phyloP scores from a whole-genome alignment of 1,139 yeast genomes.

The Blastobotrys ciferrii region DNA sequence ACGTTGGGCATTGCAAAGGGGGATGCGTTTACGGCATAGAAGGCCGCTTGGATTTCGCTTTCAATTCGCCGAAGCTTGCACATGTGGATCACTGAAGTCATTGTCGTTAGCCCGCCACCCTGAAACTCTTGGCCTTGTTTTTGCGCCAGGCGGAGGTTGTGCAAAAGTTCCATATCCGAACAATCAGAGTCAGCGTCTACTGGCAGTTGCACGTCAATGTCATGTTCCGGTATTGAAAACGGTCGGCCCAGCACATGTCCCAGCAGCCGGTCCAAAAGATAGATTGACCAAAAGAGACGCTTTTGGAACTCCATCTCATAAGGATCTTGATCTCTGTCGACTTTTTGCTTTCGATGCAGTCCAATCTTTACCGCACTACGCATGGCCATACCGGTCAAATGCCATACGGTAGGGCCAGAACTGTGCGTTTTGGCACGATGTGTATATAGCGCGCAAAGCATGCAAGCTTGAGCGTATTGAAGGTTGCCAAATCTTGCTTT shows the following conservation, averaged over 20 bases:
- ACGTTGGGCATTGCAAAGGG: slow-evolving; percentile 1
- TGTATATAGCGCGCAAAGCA: slow-evolving; percentile 16
- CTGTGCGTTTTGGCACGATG: slow-evolving; percentile 15
- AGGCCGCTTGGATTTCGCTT: slow-evolving; percentile 14
- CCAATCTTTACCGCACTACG: slow-evolving; percentile 25
- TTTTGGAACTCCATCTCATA: slow-evolving; percentile 23
- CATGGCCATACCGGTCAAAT: slow-evolving; percentile 22
- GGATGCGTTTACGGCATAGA: slow-evolving; percentile 14
- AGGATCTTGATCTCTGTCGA: slow-evolving; percentile 14
- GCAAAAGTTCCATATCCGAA: slow-evolving; percentile 7
- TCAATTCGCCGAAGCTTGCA: slow-evolving; percentile 18
- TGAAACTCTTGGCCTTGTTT: slow-evolving; percentile 5
- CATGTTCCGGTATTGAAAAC: slow-evolving; percentile 25
- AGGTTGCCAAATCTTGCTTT: slow-evolving; percentile 15
- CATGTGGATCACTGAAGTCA: slow-evolving; percentile 19
- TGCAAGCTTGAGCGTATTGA: slow-evolving; percentile 19
- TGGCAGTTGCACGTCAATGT: slow-evolving; percentile 20
- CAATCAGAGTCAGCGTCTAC: slow-evolving; percentile 16
- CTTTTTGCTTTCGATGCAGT: slow-evolving; percentile 21
- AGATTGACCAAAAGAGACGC: slow-evolving; percentile 26
- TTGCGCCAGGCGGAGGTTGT: slow-evolving; percentile 15
- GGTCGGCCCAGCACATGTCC: slow-evolving; percentile 27
- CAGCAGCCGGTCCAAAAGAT: slow-evolving; percentile 23
- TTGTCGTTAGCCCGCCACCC: background rate
- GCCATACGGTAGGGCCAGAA: slow-evolving; percentile 24